Evolutionary conservation across 2,329 filamentous ascomycete genomes (phyloP).

Genomic region (Curvularia eragrostidis): DNA sequence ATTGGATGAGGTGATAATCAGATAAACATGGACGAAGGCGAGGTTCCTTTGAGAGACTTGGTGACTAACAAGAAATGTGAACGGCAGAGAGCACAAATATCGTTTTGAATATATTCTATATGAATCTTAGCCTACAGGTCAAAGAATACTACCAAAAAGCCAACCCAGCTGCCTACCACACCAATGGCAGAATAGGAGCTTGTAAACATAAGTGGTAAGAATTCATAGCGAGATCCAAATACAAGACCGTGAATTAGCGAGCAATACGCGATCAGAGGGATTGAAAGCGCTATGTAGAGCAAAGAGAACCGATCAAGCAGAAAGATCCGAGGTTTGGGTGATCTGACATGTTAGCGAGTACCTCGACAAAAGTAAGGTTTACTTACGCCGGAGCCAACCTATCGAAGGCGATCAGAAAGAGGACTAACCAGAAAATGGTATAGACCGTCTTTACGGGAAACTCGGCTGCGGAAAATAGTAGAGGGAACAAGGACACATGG

Average conservation of each 20-base stretch:
- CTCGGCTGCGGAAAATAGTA: conserved; percentile 89
- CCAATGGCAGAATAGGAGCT: conserved; percentile 93
- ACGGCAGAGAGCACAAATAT: neutral
- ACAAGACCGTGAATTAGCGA: conserved; percentile 82
- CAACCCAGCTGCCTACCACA: conserved; percentile 94
- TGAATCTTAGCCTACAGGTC: conserved; percentile 32
- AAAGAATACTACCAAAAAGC: conserved; percentile 93
- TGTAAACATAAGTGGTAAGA: conserved; percentile 94
- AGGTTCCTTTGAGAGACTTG: neutral
- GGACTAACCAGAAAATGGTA: conserved; percentile 87
- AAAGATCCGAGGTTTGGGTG: conserved; percentile 80
- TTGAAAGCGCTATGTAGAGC: conserved; percentile 86
- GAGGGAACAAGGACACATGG: conserved; percentile 92
- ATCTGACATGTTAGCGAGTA: conserved; percentile 51
- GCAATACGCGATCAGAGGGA: conserved; percentile 88
- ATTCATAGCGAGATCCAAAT: conserved; percentile 84
- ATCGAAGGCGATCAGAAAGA: conserved; percentile 87
- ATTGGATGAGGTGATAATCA: neutral
- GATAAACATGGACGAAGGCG: neutral
- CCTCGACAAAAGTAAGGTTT: neutral
- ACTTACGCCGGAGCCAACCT: conserved; percentile 77
- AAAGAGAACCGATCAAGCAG: conserved; percentile 89
- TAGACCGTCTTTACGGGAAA: conserved; percentile 95
- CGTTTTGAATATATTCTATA: neutral
- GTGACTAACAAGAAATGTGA: too few relatives aligned